A percentile compares a stretch with the other conserved stretches of the same genome.
These are phyloP conservation scores for Xylaria sp. DNA, from an alignment of 2,329 filamentous ascomycete species.

Conservation along the genomic window DNA sequence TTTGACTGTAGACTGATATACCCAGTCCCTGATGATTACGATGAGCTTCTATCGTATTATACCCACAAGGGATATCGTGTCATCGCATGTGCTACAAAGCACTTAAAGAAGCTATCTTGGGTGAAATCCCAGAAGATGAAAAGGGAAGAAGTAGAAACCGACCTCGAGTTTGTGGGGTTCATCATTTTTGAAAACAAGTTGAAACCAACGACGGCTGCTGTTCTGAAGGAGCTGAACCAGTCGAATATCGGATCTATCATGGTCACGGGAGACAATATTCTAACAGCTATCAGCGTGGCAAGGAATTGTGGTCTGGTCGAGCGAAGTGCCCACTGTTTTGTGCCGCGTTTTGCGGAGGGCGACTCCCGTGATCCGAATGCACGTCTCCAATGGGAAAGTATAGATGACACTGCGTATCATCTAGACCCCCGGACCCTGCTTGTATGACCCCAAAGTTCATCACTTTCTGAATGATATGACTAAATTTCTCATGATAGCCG, in stretches of 20 bases:
- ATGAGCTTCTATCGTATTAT: conserved; percentile 88
- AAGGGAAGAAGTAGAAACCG: conserved; percentile 82
- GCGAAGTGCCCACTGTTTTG: conserved; percentile 85
- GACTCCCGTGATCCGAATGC: conserved; percentile 77
- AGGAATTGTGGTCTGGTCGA: conserved; percentile 88
- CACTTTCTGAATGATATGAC: conserved; percentile 2
- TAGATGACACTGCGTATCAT: conserved; percentile 83
- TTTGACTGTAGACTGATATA: conserved; percentile 35
- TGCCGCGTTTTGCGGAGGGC: conserved; percentile 87
- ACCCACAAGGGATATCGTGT: conserved; percentile 97
- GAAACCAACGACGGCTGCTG: conserved; percentile 83
- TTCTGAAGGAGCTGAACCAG: conserved; percentile 82
- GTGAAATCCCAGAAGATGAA: conserved; percentile 95
- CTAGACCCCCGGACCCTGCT: conserved; percentile 82
- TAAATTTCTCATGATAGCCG: conserved; percentile 61
- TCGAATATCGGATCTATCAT: conserved; percentile 92
- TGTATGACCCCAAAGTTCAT: conserved; percentile 54
- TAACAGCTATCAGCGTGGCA: conserved; percentile 95
- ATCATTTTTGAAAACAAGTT: conserved; percentile 99
- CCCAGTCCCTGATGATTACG: conserved; percentile 83
- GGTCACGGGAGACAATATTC: conserved; percentile 98
- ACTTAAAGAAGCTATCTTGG: conserved; percentile 89
- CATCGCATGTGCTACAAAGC: conserved; percentile 92
- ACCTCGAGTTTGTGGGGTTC: conserved; percentile 90
- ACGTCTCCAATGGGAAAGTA: conserved; percentile 87